Evolutionary conservation across 768 basidiomycete genomes (phyloP).

Genomic region (Naganishia vaughanmartiniae): DNA sequence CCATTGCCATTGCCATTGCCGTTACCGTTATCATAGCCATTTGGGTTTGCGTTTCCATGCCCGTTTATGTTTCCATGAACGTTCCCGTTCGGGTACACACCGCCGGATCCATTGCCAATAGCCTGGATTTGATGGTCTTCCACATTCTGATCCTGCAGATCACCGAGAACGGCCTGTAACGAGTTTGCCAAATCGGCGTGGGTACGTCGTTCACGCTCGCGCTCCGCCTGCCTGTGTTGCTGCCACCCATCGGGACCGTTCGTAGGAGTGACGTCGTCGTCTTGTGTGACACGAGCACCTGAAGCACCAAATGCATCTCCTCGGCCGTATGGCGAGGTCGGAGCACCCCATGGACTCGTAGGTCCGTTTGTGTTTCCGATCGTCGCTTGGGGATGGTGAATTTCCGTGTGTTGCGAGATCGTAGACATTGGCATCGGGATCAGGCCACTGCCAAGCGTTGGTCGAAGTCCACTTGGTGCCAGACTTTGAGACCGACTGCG

Average conservation of each 20-base stretch:
- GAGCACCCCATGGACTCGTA: slow-evolving; percentile 5
- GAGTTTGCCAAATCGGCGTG: slow-evolving; percentile 27
- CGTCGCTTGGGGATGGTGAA: not conserved
- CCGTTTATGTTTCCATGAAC: not conserved
- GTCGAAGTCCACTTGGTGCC: slow-evolving; percentile 41
- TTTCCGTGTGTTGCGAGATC: not conserved
- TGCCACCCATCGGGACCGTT: not conserved
- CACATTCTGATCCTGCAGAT: not conserved
- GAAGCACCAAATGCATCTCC: slow-evolving; percentile 2
- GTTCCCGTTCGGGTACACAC: not conserved
- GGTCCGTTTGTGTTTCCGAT: not conserved
- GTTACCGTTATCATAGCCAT: not conserved
- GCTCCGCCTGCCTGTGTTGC: slow-evolving; percentile 8
- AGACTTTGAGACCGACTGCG: slow-evolving; percentile 46
- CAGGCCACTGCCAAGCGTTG: slow-evolving; percentile 34
- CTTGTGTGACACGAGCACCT: not conserved
- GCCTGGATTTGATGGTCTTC: not conserved
- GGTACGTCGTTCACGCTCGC: slow-evolving; percentile 12
- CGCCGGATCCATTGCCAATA: not conserved
- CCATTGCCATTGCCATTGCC: not conserved
- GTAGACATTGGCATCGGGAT: slow-evolving; percentile 40
- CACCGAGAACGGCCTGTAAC: slow-evolving; percentile 21
- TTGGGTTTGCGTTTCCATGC: not conserved
- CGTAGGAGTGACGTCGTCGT: not conserved
- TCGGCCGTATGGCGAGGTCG: slow-evolving; percentile 10